Evolutionary conservation across 306 rosid genomes (phyloP).

Genomic region (Trifolium subterraneum): DNA sequence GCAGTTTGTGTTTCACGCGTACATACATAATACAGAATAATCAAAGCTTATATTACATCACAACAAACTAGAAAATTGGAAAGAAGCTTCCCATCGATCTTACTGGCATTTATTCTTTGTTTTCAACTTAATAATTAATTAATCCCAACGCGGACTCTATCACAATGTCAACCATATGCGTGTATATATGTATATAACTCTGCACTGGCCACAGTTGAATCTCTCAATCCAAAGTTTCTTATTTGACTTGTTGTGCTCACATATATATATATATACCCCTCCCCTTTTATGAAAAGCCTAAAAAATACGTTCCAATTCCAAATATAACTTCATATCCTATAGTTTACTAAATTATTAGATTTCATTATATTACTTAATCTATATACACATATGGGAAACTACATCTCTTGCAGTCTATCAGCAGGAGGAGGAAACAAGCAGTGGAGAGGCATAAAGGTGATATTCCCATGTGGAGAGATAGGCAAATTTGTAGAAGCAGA

Average conservation of each 20-base stretch:
- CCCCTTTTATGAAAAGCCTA: background rate
- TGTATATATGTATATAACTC: constrained; percentile 2
- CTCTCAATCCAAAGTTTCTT: constrained; percentile 20
- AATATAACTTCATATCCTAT: background rate
- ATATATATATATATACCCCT: background rate
- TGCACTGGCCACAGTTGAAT: constrained; percentile 40
- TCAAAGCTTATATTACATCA: constrained; percentile 3
- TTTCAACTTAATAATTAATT: background rate
- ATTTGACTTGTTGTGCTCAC: background rate
- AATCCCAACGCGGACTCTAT: constrained; percentile 35
- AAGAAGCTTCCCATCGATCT: constrained; percentile 46
- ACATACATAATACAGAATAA: background rate
- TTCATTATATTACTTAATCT: background rate
- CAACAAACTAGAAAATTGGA: constrained; percentile 22
- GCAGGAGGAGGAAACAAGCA: constrained; percentile 48
- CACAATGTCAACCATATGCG: constrained; percentile 36
- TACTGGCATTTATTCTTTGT: background rate
- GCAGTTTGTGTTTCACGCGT: constrained; percentile 43
- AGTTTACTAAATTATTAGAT: background rate
- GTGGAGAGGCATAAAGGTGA: constrained; percentile 54
- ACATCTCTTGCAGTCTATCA: constrained; percentile 69
- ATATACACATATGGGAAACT: constrained; percentile 66
- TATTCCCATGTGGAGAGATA: constrained; percentile 72
- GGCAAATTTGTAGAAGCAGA: constrained; percentile 38
- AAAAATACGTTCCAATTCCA: background rate